Conservation (phyloP, 495 filamentous ascomycete genomes). For the Xylona heveae region DNA sequence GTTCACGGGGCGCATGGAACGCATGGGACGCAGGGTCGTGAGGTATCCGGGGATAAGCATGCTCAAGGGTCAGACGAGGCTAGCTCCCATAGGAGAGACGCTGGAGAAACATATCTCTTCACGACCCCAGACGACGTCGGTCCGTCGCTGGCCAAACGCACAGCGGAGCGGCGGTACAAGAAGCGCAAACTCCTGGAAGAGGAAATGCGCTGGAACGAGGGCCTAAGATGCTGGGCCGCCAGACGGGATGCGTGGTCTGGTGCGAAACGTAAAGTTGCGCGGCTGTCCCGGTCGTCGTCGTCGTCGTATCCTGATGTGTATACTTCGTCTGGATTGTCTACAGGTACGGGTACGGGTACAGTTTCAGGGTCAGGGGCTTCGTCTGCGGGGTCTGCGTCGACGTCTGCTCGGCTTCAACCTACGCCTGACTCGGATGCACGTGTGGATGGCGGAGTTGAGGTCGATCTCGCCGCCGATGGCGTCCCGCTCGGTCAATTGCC, state of each 20-base stretch:
- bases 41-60: no score
- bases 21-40: background rate
- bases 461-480: no score
- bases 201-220: conserved; percentile 69
- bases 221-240: conserved; percentile 50
- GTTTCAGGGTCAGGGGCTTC: no score
- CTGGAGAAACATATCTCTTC: conserved; percentile 32
- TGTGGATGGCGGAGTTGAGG: no score
- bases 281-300: conserved; percentile 1
- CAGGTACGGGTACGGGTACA: no score
- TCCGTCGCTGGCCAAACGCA: conserved; percentile 12
- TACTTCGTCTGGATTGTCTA: no score
- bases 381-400: no score
- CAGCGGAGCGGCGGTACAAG: conserved; percentile 30
- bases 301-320: no score
- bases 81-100: background rate
- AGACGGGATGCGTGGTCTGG: conserved; percentile 74
- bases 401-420: no score
- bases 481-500: no score
- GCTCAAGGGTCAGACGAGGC: no score
- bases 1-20: conserved; percentile 1
- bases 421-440: no score
- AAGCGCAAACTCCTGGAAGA: conserved; percentile 38
- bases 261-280: conserved; percentile 20
- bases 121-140: conserved; percentile 41